Percentiles rank a stretch among this genome's conserved stretches.
These are phyloP conservation scores for Patellaria atrata DNA, from an alignment of 495 filamentous ascomycete species.

Conservation along the genomic window DNA sequence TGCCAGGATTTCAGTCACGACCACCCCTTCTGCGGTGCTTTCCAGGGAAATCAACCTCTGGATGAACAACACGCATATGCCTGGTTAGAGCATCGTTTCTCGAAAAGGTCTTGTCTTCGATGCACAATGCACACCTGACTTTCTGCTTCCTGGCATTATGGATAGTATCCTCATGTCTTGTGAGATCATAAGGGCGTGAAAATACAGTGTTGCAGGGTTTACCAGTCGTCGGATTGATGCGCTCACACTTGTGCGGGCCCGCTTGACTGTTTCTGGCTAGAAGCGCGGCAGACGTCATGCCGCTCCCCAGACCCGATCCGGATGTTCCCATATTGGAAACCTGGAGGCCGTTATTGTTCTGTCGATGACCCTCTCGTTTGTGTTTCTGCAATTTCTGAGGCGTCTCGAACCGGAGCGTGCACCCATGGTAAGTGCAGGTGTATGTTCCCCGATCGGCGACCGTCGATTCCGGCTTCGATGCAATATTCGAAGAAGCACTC, in stretches of 20 bases:
- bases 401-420: slow-evolving; percentile 74
- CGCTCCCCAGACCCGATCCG: slow-evolving; percentile 25
- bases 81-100: slow-evolving; percentile 83
- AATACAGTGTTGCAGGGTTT: slow-evolving; percentile 95
- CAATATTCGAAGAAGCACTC: no score
- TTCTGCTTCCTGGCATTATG: slow-evolving; percentile 91
- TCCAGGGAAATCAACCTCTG: slow-evolving; percentile 66
- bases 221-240: slow-evolving; percentile 87
- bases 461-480: slow-evolving; percentile 42
- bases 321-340: slow-evolving; percentile 24
- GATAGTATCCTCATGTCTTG: slow-evolving; percentile 92
- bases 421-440: slow-evolving; percentile 89
- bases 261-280: slow-evolving; percentile 60
- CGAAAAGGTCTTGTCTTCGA: slow-evolving; percentile 95
- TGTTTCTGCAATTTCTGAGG: slow-evolving; percentile 82
- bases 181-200: slow-evolving; percentile 95
- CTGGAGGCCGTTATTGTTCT: slow-evolving; percentile 21
- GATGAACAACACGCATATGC: slow-evolving; percentile 84
- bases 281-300: slow-evolving; percentile 38
- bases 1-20: no score
- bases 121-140: slow-evolving; percentile 85
- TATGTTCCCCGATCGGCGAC: slow-evolving; percentile 75
- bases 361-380: slow-evolving; percentile 82
- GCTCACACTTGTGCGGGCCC: slow-evolving; percentile 78
- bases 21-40: slow-evolving; percentile 32